Base-by-base conservation (phyloP, 495 filamentous ascomycete genomes). In the Penicillium malachiteum region DNA sequence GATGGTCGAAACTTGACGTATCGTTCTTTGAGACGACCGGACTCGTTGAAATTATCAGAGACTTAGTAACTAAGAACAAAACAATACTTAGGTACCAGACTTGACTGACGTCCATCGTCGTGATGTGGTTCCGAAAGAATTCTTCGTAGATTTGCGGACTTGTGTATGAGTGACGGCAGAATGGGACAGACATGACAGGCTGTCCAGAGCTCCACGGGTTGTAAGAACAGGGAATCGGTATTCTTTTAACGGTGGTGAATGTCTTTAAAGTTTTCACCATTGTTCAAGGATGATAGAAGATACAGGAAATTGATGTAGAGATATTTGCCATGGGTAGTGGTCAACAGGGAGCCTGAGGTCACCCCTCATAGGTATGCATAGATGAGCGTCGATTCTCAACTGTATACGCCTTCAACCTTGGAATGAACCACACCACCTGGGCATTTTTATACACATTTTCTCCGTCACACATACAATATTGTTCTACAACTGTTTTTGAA, bases 1-100 rank as follows among this genome's bases (percentile, higher is more conserved):
- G 56, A 61, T 57, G 62, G 63, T 31, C 47, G 55, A 52, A 71
- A 67, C 49, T 67, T 61, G 56, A 69, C 58, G 39, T 64, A 67
- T 67, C 64, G 16, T 62, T 71, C 62, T 12, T 53, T 60, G 14
- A 67, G 54, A 46, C 60, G 64, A 11, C 63, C 56, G 43, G 41
- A 38, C 45, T 71, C 68, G 53, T 67, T 66, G 56, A 66, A 63
- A 60, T 64, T 71, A 34, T 30, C 48, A 32, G 14, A 35, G 2
- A 26, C 14, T 64, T 21, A 64, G 52, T 57, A 13, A 31, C 18
- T 45, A 10, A 13, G 34, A 56, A 17, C 7, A 40, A 54, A 57
- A 30, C n/a, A n/a, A n/a, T n/a, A n/a, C n/a, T n/a, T n/a, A 5
- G 12, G 55, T 40, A 48, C 16, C 41, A 58, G 42, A 16, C 7